Conservation (phyloP, 202 grass and related monocot species). For the Dendrocalamus latiflorus region DNA sequence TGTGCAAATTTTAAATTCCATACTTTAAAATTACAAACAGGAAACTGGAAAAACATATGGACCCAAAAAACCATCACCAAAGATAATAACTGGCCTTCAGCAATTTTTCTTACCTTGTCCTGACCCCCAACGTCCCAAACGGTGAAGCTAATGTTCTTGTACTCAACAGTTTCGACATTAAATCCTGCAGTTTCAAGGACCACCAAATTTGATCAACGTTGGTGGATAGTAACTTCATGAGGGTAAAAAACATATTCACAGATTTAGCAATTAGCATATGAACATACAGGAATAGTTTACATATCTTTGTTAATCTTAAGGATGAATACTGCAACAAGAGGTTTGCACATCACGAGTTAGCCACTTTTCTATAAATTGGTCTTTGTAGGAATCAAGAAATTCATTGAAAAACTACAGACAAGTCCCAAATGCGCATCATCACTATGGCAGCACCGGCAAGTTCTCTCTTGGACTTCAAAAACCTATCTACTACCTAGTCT, state of each 20-base stretch:
- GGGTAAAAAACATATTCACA: neutral
- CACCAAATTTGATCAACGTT: neutral
- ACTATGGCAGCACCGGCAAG: neutral
- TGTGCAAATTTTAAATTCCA: neutral
- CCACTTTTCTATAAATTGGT: neutral
- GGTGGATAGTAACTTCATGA: neutral
- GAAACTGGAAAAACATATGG: neutral
- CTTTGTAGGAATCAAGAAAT: neutral
- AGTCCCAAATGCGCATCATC: neutral
- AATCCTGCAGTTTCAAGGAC: constrained; percentile 42
- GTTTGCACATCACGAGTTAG: neutral
- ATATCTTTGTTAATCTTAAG: neutral
- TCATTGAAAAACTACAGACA: neutral
- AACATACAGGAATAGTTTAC: neutral
- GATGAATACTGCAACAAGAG: neutral
- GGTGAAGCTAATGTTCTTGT: constrained; percentile 90
- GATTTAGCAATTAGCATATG: neutral
- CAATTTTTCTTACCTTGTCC: constrained; percentile 54
- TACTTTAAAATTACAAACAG: neutral
- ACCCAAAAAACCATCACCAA: neutral
- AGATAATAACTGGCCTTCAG: neutral
- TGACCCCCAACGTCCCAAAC: constrained; percentile 88
- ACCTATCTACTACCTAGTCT: neutral
- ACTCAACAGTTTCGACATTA: constrained; percentile 87
- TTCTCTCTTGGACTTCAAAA: neutral